These are phyloP conservation scores for Myxozyma geophila DNA, from an alignment of 805 yeast genomes.

Conservation along the genomic window DNA sequence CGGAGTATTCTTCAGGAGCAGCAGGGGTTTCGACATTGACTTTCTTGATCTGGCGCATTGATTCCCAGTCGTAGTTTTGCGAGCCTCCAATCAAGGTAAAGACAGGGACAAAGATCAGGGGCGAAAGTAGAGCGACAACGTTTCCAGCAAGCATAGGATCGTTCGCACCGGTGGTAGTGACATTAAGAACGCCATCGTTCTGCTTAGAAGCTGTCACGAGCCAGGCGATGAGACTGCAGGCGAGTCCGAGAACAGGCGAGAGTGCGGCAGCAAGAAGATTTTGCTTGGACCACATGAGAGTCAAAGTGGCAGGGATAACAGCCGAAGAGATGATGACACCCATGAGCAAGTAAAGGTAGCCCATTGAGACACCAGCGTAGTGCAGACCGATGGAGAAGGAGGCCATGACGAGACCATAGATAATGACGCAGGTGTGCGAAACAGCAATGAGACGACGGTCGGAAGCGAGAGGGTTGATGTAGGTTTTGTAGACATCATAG, in stretches of 20 bases:
- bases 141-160: constrained; percentile 78
- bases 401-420: constrained; percentile 64
- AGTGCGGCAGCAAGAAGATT: constrained; percentile 64
- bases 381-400: constrained; percentile 77
- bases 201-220: constrained; percentile 67
- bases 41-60: constrained; percentile 52
- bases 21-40: constrained; percentile 49
- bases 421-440: constrained; percentile 65
- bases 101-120: constrained; percentile 53
- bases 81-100: constrained; percentile 55
- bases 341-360: constrained; percentile 80
- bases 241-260: constrained; percentile 81
- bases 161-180: constrained; percentile 74
- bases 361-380: constrained; percentile 83
- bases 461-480: constrained; percentile 72
- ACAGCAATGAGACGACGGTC: constrained; percentile 68
- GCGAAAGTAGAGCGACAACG: constrained; percentile 58
- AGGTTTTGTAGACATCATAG: constrained; percentile 77
- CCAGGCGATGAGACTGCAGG: constrained; percentile 76
- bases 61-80: constrained; percentile 57
- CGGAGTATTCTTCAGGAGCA: background rate
- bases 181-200: constrained; percentile 46
- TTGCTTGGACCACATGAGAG: constrained; percentile 61
- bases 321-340: constrained; percentile 66
- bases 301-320: constrained; percentile 53